Evolutionary conservation across 176 grass and related monocot species (phyloP).

Genomic region (Oryza longistaminata): DNA sequence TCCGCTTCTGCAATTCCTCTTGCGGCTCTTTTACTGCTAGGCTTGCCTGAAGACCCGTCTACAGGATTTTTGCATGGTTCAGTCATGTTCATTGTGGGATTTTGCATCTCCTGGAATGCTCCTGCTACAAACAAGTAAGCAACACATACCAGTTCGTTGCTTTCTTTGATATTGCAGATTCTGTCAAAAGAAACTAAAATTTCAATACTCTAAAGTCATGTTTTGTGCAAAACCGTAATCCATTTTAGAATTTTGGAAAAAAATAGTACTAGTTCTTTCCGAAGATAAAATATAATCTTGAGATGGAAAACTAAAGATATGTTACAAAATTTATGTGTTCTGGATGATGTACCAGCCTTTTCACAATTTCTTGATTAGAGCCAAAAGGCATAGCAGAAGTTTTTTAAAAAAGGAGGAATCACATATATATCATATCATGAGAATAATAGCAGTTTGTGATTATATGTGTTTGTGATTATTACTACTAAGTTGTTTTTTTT

Average conservation of each 20-base stretch:
- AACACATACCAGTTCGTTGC: not conserved
- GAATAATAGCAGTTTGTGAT: not conserved
- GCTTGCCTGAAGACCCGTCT: slow-evolving; percentile 45
- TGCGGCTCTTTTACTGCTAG: slow-evolving; percentile 45
- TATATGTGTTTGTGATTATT: not conserved
- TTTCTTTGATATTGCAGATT: not conserved
- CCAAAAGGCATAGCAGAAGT: not conserved
- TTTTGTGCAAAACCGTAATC: not conserved
- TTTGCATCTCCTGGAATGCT: slow-evolving; percentile 59
- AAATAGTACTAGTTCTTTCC: not conserved
- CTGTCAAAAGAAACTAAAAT: not conserved
- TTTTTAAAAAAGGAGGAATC: not conserved
- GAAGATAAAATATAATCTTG: not conserved
- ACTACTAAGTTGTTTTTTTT: not conserved
- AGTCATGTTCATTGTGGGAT: slow-evolving; percentile 57
- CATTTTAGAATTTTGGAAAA: not conserved
- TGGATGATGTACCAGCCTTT: not conserved
- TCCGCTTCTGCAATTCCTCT: slow-evolving; percentile 51
- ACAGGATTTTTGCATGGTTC: slow-evolving; percentile 39
- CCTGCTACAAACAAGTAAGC: slow-evolving; percentile 67
- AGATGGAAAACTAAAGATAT: not conserved
- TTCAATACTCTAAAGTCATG: not conserved
- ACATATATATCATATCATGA: not conserved
- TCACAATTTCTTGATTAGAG: not conserved
- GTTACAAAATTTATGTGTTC: not conserved